A percentile compares a stretch with the other conserved stretches of the same genome.
Evolutionary conservation across 495 filamentous ascomycete genomes (phyloP).

Genomic region (Penicillium verhagenii): DNA sequence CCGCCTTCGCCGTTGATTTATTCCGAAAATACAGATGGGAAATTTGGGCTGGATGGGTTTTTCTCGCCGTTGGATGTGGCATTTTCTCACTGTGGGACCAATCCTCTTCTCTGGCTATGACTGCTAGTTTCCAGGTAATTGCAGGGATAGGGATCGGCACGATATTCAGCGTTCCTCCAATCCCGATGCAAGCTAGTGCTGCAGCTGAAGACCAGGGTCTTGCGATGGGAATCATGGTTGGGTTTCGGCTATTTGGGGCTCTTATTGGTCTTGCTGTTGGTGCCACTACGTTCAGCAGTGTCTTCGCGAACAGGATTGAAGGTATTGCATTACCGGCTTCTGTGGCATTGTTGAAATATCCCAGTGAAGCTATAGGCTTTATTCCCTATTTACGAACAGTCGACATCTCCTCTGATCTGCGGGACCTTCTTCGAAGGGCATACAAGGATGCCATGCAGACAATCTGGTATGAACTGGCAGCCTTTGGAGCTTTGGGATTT

Average conservation of each 20-base stretch:
- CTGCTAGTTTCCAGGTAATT: neutral
- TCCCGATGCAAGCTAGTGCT: constrained; percentile 2
- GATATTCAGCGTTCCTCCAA: constrained; percentile 3
- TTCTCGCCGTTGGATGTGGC: constrained; percentile 40
- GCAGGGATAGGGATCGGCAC: constrained; percentile 25
- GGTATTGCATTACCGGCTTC: constrained; percentile 31
- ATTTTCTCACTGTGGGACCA: constrained; percentile 33
- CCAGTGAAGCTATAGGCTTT: constrained; percentile 31
- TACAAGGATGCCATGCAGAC: constrained; percentile 1
- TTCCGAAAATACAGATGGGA: constrained; percentile 45
- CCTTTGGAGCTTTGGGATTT: neutral
- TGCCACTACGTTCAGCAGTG: constrained; percentile 2
- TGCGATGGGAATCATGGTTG: constrained; percentile 33
- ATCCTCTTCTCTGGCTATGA: constrained; percentile 1
- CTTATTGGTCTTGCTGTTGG: constrained; percentile 37
- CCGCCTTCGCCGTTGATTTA: constrained; percentile 30
- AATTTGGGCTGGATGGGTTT: constrained; percentile 34
- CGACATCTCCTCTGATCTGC: neutral
- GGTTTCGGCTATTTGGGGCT: constrained; percentile 38
- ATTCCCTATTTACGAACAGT: constrained; percentile 1
- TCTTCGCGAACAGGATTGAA: neutral
- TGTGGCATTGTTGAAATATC: constrained; percentile 35
- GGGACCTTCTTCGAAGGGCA: neutral
- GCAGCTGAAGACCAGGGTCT: constrained; percentile 35
- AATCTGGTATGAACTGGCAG: constrained; percentile 1